phyloP scores from a whole-genome alignment of 164 flowering plant genomes.

The Magnolia sinica region DNA sequence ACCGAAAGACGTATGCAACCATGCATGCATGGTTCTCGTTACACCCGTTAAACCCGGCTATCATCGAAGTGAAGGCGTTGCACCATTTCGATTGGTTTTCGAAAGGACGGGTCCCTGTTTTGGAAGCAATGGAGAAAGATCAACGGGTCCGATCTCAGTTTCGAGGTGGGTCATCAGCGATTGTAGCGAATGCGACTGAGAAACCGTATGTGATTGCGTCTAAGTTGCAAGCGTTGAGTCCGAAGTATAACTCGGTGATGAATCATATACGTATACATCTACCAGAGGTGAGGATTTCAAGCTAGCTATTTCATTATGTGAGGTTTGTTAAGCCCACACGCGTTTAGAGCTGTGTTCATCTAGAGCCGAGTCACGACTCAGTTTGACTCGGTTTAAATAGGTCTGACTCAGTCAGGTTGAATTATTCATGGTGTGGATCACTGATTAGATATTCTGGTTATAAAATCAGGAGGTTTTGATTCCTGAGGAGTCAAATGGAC shows the following conservation, averaged over 20 bases:
- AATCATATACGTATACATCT: conserved; percentile 88
- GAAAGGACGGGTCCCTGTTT: conserved; percentile 84
- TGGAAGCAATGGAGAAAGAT: conserved; percentile 98
- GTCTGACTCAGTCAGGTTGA: too few relatives aligned
- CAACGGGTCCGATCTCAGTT: conserved; percentile 69
- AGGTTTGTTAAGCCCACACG: too few relatives aligned
- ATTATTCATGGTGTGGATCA: too few relatives aligned
- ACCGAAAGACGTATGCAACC: conserved; percentile 71
- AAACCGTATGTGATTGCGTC: conserved; percentile 80
- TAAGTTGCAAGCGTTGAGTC: conserved; percentile 90
- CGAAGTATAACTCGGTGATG: conserved; percentile 91
- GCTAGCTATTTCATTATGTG: not conserved
- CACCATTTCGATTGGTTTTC: conserved; percentile 97
- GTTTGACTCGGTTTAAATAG: too few relatives aligned
- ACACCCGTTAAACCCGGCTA: conserved; percentile 70
- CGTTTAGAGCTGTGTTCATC: not conserved
- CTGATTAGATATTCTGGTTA: too few relatives aligned
- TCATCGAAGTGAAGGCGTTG: conserved; percentile 86
- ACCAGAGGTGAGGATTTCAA: conserved; percentile 63
- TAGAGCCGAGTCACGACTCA: not conserved
- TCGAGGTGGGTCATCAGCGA: conserved; percentile 87
- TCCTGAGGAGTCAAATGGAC: too few relatives aligned
- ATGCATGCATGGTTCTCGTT: conserved; percentile 99
- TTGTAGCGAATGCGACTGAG: conserved; percentile 64
- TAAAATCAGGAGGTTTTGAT: too few relatives aligned